These are phyloP conservation scores for Amphibolis antarctica DNA, from an alignment of 106 monocot species.

Conservation along the genomic window DNA sequence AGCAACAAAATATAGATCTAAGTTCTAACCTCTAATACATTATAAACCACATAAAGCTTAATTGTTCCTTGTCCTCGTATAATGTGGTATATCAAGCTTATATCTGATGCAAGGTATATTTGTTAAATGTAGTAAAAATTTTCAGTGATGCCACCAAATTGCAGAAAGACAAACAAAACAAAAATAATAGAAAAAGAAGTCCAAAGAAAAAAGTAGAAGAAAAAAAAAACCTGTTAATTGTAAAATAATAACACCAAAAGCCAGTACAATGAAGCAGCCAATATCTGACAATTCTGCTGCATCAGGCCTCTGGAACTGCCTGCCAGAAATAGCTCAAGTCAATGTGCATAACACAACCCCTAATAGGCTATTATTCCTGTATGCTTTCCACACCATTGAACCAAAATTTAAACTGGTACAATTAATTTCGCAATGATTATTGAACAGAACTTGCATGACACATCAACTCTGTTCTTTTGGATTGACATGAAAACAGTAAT, in stretches of 20 bases:
- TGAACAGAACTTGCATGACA: no score
- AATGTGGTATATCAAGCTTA: conserved; percentile 93
- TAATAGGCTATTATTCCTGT: neutral
- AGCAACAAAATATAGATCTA: neutral
- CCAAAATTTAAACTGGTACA: no score
- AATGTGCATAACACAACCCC: conserved; percentile 2
- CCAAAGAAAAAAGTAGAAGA: neutral
- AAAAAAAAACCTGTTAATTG: conserved; percentile 51
- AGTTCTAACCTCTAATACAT: conserved; percentile 37
- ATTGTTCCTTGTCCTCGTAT: conserved; percentile 94
- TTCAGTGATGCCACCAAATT: neutral
- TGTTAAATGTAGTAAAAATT: neutral
- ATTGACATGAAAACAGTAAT: no score
- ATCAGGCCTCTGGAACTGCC: conserved; percentile 70
- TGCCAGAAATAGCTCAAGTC: conserved; percentile 27
- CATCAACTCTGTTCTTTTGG: no score
- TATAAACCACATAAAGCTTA: conserved; percentile 94
- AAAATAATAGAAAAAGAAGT: neutral
- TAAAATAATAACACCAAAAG: conserved; percentile 49
- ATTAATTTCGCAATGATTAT: no score
- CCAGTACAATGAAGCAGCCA: conserved; percentile 77
- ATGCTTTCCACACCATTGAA: no score
- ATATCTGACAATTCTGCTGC: conserved; percentile 84
- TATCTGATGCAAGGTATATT: conserved; percentile 41
- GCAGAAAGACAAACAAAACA: neutral